Evolutionary conservation across 176 grass and related monocot genomes (phyloP).

Genomic region (Olyra latifolia): DNA sequence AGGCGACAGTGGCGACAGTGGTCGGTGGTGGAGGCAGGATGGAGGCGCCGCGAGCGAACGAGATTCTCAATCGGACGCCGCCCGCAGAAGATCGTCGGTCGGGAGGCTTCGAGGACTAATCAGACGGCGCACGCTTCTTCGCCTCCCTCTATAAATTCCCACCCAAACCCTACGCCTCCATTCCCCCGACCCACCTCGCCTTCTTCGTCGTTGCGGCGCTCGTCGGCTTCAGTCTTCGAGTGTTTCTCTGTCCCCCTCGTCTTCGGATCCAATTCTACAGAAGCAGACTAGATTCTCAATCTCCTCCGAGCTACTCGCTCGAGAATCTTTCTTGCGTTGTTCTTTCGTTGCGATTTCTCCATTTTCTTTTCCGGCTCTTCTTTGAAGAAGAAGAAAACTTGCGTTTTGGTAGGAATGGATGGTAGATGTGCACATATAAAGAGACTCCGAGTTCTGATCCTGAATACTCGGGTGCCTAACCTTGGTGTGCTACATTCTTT

Average conservation of each 20-base stretch:
- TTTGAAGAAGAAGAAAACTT: background rate
- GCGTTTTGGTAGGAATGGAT: background rate
- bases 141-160: conserved; percentile 1
- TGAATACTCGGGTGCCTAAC: conserved; percentile 38
- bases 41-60: no score
- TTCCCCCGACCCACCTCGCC: background rate
- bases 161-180: background rate
- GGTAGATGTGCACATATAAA: conserved; percentile 25
- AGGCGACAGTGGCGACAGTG: no score
- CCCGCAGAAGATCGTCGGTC: background rate
- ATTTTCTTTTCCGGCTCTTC: background rate
- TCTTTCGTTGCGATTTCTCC: background rate
- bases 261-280: background rate
- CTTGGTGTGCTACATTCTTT: conserved; percentile 32
- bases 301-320: no score
- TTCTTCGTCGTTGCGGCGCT: background rate
- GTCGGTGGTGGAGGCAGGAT: no score
- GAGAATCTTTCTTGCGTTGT: background rate
- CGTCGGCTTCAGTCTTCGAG: background rate
- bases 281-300: background rate
- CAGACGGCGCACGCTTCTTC: background rate
- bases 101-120: background rate
- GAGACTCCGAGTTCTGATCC: conserved; percentile 38
- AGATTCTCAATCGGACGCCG: no score
- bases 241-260: background rate